Evolutionary conservation across 768 basidiomycete genomes (phyloP), one percentile per base, ranked within the genome.

Genomic region (Trametes cingulata): DNA sequence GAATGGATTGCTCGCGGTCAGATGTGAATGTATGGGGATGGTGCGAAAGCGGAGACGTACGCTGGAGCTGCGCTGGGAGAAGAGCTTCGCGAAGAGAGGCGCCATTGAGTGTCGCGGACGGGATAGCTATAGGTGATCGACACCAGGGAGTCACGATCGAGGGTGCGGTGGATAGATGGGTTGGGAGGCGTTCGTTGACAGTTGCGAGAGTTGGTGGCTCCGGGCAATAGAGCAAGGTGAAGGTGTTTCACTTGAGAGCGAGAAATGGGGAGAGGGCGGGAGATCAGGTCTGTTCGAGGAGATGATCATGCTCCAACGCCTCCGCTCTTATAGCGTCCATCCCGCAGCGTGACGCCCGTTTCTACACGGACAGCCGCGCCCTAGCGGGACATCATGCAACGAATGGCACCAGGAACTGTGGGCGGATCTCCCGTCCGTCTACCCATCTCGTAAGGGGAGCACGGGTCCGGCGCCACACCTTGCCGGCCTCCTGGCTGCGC

Each of bases 31-130:
- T 2, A 8, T 9, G 20, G 9, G 36, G 1, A 20, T 20, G 35
- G 12, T 37, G 10, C 6, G 12, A 35, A 8, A 36, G 15, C 29
- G 29, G 14, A 41, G n/a, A 42, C 61, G 42, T 17, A 62, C 61
- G 43, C 55, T 62, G 12, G 56, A 58, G 46, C 56, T 53, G 22
- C 52, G 56, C 19, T 46, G 33, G 15, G 43, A 47, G 51, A 63
- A 55, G 17, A 56, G 46, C 57, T 63, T 63, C 52, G 56, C 36
- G 61, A 63, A 63, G 17, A 53, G 61, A 14, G 61, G 52, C 47
- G 60, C 37, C 60, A 61, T 61, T 41, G 40, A 20, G 35, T 61
- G 49, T 7, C 39, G 50, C 12, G 46, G 39, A n/a, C 29, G 52
- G 15, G 14, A n/a, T 56, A 27, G 52, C 10, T 37, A 22, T 13